A percentile compares a stretch with the other conserved stretches of the same genome.
Evolutionary conservation across 139 green algal genomes (phyloP).

Genomic region (Choricystis sp.): DNA sequence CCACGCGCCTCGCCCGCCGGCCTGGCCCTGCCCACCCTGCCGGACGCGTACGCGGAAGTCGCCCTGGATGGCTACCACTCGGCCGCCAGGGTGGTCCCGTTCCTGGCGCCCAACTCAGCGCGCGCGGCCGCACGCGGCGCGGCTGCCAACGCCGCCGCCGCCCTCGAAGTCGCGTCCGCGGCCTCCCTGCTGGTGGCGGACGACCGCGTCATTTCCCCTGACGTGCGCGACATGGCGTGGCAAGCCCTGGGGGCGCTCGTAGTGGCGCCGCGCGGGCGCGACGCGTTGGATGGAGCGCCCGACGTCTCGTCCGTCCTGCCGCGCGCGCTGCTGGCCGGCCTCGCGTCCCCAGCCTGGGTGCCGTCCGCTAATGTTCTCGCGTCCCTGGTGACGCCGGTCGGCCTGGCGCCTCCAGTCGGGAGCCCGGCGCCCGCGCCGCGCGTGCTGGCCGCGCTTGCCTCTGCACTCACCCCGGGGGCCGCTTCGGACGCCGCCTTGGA

Average conservation of each 20-base stretch:
- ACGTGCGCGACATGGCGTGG: constrained; percentile 37
- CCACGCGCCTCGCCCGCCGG: constrained; percentile 2
- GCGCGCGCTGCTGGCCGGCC: constrained; percentile 30
- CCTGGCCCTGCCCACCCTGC: constrained; percentile 33
- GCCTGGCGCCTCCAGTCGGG: background rate
- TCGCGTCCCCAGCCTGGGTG: constrained; percentile 18
- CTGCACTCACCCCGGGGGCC: background rate
- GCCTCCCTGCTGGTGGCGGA: constrained; percentile 23
- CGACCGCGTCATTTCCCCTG: constrained; percentile 35
- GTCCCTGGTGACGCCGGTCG: constrained; percentile 1
- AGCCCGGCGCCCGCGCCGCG: background rate
- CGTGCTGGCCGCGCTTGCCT: background rate
- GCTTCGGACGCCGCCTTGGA: background rate
- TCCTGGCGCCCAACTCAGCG: constrained; percentile 1
- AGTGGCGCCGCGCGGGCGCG: constrained; percentile 13
- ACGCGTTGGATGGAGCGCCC: constrained; percentile 32
- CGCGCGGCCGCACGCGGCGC: background rate
- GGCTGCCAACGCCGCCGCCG: background rate
- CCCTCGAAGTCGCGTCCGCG: constrained; percentile 3
- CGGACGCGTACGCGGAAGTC: constrained; percentile 48
- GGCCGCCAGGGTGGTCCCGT: constrained; percentile 1
- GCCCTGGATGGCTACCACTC: constrained; percentile 52
- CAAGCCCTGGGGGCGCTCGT: constrained; percentile 37
- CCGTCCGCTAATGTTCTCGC: constrained; percentile 9
- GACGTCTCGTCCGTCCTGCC: constrained; percentile 26